Conservation (phyloP, 805 yeast species). For the Ogataea pilisensis region DNA sequence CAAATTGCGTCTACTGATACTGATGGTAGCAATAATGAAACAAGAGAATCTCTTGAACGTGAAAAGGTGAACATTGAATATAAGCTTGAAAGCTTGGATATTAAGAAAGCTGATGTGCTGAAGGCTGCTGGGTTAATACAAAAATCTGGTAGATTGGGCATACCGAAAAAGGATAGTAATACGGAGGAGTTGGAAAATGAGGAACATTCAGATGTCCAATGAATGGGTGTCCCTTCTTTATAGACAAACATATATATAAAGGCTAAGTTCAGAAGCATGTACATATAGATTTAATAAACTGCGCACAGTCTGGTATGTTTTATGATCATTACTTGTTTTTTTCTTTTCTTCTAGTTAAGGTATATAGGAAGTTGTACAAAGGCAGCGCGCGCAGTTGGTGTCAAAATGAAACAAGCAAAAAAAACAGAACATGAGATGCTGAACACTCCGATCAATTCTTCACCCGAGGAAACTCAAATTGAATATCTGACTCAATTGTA, state of each 20-base stretch:
- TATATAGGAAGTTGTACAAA: no score
- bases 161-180: background rate
- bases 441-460: background rate
- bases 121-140: background rate
- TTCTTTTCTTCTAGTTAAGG: no score
- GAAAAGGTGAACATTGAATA: background rate
- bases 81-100: background rate
- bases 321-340: background rate
- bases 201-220: no score
- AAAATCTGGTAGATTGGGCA: background rate
- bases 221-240: no score
- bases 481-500: slow-evolving; percentile 33
- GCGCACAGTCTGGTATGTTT: background rate
- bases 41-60: background rate
- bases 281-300: background rate
- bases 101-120: background rate
- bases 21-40: background rate
- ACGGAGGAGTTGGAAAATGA: background rate
- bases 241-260: no score
- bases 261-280: no score
- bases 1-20: background rate
- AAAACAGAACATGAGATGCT: no score
- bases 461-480: slow-evolving; percentile 19
- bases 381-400: no score
- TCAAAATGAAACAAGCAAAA: no score